Conservation (phyloP, 2,329 filamentous ascomycete species). For the Akanthomyces dipterigenus region DNA sequence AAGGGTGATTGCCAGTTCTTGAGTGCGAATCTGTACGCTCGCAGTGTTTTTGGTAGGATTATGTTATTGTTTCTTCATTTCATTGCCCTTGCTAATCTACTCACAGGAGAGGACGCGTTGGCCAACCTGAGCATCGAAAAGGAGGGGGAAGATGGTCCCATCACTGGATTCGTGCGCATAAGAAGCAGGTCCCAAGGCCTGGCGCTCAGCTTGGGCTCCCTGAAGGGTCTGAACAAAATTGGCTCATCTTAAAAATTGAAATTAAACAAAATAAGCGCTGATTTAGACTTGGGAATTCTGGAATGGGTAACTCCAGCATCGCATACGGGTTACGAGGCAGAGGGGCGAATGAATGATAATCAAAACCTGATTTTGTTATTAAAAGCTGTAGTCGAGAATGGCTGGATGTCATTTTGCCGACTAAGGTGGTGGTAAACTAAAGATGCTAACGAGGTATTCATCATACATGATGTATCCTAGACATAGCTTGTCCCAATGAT, state of each 20-base stretch:
- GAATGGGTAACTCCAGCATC: neutral
- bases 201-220: constrained; percentile 83
- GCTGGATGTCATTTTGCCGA: neutral
- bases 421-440: neutral
- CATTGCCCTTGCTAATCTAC: constrained; percentile 19
- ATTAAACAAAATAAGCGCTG: constrained; percentile 8
- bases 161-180: constrained; percentile 97
- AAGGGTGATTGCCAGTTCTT: constrained; percentile 98
- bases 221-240: constrained; percentile 90
- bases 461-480: neutral
- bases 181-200: constrained; percentile 93
- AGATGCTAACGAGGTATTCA: neutral
- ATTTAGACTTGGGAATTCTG: constrained; percentile 8
- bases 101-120: constrained; percentile 86
- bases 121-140: constrained; percentile 98
- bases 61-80: neutral
- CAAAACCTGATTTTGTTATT: neutral
- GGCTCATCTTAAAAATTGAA: constrained; percentile 29
- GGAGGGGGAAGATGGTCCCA: constrained; percentile 88
- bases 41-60: constrained; percentile 92
- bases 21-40: constrained; percentile 92
- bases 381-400: neutral
- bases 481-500: neutral
- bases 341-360: neutral
- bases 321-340: neutral